Conservation (phyloP, 345 rosid species). For the Brassica rapa region DNA sequence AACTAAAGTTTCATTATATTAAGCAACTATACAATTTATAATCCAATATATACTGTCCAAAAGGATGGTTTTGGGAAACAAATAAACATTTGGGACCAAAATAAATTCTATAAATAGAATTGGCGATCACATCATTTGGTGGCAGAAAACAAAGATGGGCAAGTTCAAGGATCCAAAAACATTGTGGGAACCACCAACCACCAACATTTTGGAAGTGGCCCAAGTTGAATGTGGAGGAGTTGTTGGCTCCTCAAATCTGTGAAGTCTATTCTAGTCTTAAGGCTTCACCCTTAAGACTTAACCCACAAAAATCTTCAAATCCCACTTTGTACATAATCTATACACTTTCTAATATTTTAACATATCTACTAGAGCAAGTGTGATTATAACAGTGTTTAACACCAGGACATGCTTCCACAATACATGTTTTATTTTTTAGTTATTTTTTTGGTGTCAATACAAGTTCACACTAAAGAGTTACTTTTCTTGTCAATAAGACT, state of each 20-base stretch:
- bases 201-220: conserved; percentile 41
- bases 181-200: conserved; percentile 45
- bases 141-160: conserved; percentile 54
- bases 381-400: not conserved
- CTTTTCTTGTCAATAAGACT: not conserved
- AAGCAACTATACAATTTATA: not conserved
- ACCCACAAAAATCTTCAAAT: conserved; percentile 19
- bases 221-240: conserved; percentile 29
- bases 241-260: conserved; percentile 27
- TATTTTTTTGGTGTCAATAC: not conserved
- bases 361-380: not conserved
- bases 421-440: not conserved
- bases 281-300: conserved; percentile 13
- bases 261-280: not conserved
- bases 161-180: conserved; percentile 66
- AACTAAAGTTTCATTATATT: not conserved
- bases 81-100: conserved; percentile 38
- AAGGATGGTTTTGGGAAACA: conserved; percentile 18
- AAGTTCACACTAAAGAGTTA: not conserved
- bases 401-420: conserved; percentile 7
- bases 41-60: not conserved
- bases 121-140: conserved; percentile 46
- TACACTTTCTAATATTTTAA: not conserved
- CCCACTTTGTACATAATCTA: conserved; percentile 16
- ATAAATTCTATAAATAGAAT: conserved; percentile 40